Base-by-base conservation (phyloP, 2,329 filamentous ascomycete genomes). In the Furcasterigmium sp. region DNA sequence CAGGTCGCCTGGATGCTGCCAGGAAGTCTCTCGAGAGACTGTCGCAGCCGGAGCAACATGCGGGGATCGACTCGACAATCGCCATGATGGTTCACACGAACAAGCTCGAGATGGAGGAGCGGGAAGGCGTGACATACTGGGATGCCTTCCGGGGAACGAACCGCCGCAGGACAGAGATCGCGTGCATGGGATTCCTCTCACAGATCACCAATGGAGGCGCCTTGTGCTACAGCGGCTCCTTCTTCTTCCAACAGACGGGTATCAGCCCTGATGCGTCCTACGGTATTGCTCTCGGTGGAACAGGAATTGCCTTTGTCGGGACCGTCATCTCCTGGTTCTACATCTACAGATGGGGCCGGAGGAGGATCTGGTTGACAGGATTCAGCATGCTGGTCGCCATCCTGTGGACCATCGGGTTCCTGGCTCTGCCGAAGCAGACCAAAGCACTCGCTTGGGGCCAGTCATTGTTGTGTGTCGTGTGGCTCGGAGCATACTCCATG, bases 131-230 rank as follows among this genome's bases (percentile, higher is more conserved):
- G 9, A 57, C 51, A 1, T 73, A 73, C 46, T 50, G 53, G 43
- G 72, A 76, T 48, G 70, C 65, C 46, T 76, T 77, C 63, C 58
- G 58, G 8, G 72, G 72, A 19, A 64, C 63, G 13, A 67, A 76
- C 52, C 59, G 64, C 3, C 65, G 68, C 28, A 65, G 70, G 32
- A 72, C 69, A 4, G 65, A 73, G 52, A 68, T 74, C 42, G 64
- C 63, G 17, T 65, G 63, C 50, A 59, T 68, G 57, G 46, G 58
- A 13, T 68, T 68, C 52, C 45, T 67, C 26, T 64, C 60, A 2
- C 70, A 73, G 47, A 67, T 68, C 49, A 63, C 63, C 6, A 59
- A 64, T 43, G 64, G 69, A 11, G 61, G 61, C 34, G 60, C 63
- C 13, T 56, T 68, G 20, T 64, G 63, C 52, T 69, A 70, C 47